Base-by-base conservation (phyloP, 257 asterid species). In the Solanum bulbocastanum region DNA sequence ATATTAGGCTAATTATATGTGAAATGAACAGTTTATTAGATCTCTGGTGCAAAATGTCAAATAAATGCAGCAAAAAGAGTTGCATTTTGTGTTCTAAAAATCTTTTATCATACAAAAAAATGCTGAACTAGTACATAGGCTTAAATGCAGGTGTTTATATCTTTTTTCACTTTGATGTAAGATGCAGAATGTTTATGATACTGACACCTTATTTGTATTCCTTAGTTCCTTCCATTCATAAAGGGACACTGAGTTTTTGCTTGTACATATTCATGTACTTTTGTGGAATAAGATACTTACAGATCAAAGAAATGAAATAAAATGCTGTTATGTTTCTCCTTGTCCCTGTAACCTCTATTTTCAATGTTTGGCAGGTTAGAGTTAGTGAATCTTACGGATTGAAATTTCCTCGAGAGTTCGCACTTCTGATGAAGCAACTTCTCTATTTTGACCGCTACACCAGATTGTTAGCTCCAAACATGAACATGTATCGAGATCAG, bases 401-500 rank as follows among this genome's bases (percentile, higher is more conserved):
- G 92, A 95, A 92, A 88, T 97, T 97, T 90, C 99, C 99, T 18
- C 93, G 99, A 83, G 99, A 97, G 91, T 97, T 97, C 83, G 99
- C 99, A 2, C 99, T 97, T 89, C 94, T 97, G 58, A 93, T 97
- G 98, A 97, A 97, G 86, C 99, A 97, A 89, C 95, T 97, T 30
- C 99, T 97, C 73, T 97, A 96, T 91, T 97, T 97, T 60, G 99
- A 97, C 83, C 98, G 99, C 18, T 97, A 97, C 90, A 96, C 98
- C 8, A 93, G 99, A 62, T 86, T 97, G 52, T 91, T 97, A 88
- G 99, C 99, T 90, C 99, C 99, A 79, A 94, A 95, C 87, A 10
- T 97, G 96, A 94, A 97, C 93, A 95, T 97, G 99, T 94, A 96
- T 86, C 94, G 96, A 87, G 99, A 97, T 89, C 98, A 93, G 90